phyloP scores from a whole-genome alignment of 2,329 filamentous ascomycete genomes.

The Waltergamsia citrina region DNA sequence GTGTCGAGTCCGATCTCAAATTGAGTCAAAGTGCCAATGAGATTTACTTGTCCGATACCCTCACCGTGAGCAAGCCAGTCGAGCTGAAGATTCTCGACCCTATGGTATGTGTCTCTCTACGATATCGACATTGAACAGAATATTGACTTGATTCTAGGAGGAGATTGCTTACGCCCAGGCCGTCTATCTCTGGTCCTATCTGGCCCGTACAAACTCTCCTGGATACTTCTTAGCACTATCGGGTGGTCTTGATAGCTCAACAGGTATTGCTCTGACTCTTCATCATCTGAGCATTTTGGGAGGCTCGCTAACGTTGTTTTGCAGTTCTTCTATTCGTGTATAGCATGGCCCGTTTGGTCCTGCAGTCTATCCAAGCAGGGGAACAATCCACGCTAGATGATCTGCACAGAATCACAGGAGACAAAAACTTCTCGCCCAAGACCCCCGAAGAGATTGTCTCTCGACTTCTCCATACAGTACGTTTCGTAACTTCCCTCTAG shows the following conservation, averaged over 20 bases:
- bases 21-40: constrained; percentile 13
- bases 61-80: constrained; percentile 7
- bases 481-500: not conserved
- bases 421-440: constrained; percentile 33
- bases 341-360: constrained; percentile 20
- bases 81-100: constrained; percentile 12
- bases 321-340: constrained; percentile 2
- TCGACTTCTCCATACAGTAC: constrained; percentile 23
- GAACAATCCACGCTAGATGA: constrained; percentile 14
- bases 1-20: constrained; percentile 17
- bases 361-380: constrained; percentile 35
- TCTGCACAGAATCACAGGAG: constrained; percentile 13
- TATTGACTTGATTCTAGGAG: not conserved
- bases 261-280: too few relatives aligned
- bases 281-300: too few relatives aligned
- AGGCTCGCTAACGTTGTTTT: too few relatives aligned
- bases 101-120: constrained; percentile 10
- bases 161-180: constrained; percentile 3
- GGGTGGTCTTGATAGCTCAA: constrained; percentile 3
- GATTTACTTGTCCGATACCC: constrained; percentile 16
- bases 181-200: constrained; percentile 2
- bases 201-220: constrained; percentile 1
- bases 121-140: not conserved
- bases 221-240: constrained; percentile 2
- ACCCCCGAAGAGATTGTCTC: constrained; percentile 47